A percentile compares a stretch with the other conserved stretches of the same genome.
Evolutionary conservation across 192 early-diverging fungal genomes (phyloP).

Genomic region (Coemansia sp.): DNA sequence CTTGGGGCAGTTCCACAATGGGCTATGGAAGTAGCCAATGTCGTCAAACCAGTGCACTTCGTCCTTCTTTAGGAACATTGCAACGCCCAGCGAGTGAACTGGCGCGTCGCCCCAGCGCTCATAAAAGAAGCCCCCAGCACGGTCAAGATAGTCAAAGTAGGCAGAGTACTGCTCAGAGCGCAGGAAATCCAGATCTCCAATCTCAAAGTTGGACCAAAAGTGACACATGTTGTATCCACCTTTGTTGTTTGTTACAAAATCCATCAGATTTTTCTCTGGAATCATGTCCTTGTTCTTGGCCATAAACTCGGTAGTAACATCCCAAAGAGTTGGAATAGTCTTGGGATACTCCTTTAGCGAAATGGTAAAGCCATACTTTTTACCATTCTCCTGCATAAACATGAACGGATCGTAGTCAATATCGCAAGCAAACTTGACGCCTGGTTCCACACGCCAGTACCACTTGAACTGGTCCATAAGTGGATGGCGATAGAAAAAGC

Average conservation of each 20-base stretch:
- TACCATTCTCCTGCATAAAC: conserved; percentile 70
- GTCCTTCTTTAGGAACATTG: conserved; percentile 57
- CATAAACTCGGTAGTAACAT: conserved; percentile 60
- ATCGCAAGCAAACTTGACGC: conserved; percentile 76
- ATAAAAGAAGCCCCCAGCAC: conserved; percentile 83
- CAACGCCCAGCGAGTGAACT: conserved; percentile 65
- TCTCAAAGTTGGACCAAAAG: conserved; percentile 81
- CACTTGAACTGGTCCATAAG: conserved; percentile 69
- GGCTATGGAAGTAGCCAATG: conserved; percentile 64
- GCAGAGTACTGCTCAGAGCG: conserved; percentile 57
- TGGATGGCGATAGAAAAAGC: conserved; percentile 76
- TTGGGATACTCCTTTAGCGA: conserved; percentile 62
- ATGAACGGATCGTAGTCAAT: conserved; percentile 80
- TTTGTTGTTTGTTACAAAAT: conserved; percentile 60
- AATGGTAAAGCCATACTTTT: conserved; percentile 77
- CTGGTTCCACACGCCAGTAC: conserved; percentile 87
- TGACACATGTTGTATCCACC: conserved; percentile 65
- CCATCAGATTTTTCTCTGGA: conserved; percentile 57
- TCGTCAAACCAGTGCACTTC: conserved; percentile 73
- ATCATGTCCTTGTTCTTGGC: conserved; percentile 57
- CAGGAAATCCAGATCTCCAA: conserved; percentile 65
- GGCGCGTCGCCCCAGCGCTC: conserved; percentile 69
- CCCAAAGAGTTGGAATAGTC: conserved; percentile 77
- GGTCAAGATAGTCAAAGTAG: conserved; percentile 73
- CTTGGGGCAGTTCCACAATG: conserved; percentile 41